Evolutionary conservation across 306 rosid genomes (phyloP).

Genomic region (Quercus ilex): DNA sequence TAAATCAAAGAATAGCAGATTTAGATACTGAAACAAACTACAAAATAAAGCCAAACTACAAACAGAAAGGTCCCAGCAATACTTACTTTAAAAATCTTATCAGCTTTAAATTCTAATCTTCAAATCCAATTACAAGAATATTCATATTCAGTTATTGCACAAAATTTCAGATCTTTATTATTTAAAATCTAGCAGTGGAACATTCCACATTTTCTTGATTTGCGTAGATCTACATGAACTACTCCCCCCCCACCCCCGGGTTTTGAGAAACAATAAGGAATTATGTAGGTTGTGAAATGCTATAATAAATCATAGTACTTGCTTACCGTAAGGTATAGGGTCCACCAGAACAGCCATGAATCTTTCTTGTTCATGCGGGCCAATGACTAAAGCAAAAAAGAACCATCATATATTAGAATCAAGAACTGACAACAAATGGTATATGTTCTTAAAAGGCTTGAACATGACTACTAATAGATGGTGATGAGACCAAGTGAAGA

Average conservation of each 20-base stretch:
- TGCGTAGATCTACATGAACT: not conserved
- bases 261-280: not conserved
- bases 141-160: not conserved
- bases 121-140: not conserved
- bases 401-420: slow-evolving; percentile 15
- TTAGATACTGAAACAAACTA: not conserved
- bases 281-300: not conserved
- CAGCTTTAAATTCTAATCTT: not conserved
- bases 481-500: slow-evolving; percentile 2
- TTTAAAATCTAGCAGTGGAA: not conserved
- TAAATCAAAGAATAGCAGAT: slow-evolving; percentile 12
- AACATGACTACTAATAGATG: not conserved
- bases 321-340: slow-evolving; percentile 81
- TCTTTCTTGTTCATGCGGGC: slow-evolving; percentile 96
- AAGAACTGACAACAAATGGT: not conserved
- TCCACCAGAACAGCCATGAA: slow-evolving; percentile 99
- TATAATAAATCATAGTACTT: slow-evolving; percentile 8
- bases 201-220: not conserved
- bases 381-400: slow-evolving; percentile 57
- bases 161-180: not conserved
- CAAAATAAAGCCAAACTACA: not conserved
- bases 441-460: slow-evolving; percentile 5
- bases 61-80: not conserved
- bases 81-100: not conserved
- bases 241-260: no score